These are phyloP conservation scores for Candida fluviatilis DNA, from an alignment of 805 yeast species.

Conservation along the genomic window DNA sequence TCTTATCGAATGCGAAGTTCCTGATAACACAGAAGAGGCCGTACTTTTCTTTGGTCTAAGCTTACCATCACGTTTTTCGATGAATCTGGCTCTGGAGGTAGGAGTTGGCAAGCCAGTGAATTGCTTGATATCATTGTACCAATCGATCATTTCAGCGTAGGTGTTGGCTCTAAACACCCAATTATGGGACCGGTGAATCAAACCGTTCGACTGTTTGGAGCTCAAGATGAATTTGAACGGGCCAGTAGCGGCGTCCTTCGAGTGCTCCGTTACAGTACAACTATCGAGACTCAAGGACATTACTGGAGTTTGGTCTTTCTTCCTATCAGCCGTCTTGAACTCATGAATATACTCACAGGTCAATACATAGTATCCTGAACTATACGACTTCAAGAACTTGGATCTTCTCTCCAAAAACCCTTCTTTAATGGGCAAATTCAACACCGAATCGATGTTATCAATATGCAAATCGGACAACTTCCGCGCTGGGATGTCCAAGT, in stretches of 20 bases:
- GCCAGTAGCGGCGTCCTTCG: slow-evolving; percentile 61
- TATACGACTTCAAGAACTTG: slow-evolving; percentile 85
- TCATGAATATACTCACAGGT: slow-evolving; percentile 89
- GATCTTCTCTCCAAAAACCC: slow-evolving; percentile 88
- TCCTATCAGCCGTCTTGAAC: slow-evolving; percentile 77
- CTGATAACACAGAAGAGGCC: slow-evolving; percentile 7
- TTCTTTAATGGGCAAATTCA: slow-evolving; percentile 59
- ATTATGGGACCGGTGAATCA: slow-evolving; percentile 78
- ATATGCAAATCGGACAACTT: slow-evolving; percentile 52
- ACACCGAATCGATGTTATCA: slow-evolving; percentile 63
- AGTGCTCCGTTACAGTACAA: slow-evolving; percentile 79
- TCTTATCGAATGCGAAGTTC: slow-evolving; percentile 4
- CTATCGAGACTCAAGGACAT: slow-evolving; percentile 78
- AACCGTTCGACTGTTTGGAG: slow-evolving; percentile 66
- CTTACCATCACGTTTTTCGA: slow-evolving; percentile 18
- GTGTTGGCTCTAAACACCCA: slow-evolving; percentile 94
- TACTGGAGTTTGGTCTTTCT: slow-evolving; percentile 74
- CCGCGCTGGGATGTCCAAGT: slow-evolving; percentile 34
- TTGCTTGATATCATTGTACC: slow-evolving; percentile 77
- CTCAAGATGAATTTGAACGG: slow-evolving; percentile 74
- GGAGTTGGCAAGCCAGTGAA: slow-evolving; percentile 64
- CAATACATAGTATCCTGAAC: slow-evolving; percentile 85
- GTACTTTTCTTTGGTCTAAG: slow-evolving; percentile 13
- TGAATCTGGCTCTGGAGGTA: slow-evolving; percentile 47
- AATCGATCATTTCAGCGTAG: slow-evolving; percentile 70